phyloP scores from a whole-genome alignment of 495 filamentous ascomycete genomes.

The Schizothecium vesticola region DNA sequence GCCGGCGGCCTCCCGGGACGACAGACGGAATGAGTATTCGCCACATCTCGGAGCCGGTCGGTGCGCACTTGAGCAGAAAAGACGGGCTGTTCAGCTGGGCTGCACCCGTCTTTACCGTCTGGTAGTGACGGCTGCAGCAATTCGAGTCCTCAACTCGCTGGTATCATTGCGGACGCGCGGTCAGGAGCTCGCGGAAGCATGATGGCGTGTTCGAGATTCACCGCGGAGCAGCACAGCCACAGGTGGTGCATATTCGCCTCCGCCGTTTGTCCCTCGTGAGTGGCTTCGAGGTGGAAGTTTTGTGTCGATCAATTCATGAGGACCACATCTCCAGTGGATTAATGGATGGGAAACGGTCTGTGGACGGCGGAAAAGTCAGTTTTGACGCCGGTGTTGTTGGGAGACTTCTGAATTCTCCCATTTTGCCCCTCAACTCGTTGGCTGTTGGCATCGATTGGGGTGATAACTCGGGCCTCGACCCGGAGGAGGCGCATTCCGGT shows the following conservation, averaged over 20 bases:
- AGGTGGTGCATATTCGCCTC: not conserved
- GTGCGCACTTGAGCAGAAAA: not conserved
- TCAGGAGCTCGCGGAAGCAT: not conserved
- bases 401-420: not conserved
- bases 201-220: not conserved
- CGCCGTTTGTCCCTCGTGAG: not conserved
- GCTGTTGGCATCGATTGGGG: not conserved
- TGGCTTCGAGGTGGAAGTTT: not conserved
- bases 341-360: not conserved
- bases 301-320: not conserved
- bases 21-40: not conserved
- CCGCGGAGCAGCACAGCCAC: not conserved
- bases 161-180: not conserved
- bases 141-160: not conserved
- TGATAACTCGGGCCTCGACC: not conserved
- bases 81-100: not conserved
- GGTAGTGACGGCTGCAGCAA: not conserved
- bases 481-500: not conserved
- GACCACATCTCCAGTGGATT: not conserved
- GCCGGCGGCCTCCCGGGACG: not conserved
- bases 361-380: not conserved
- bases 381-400: not conserved
- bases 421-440: not conserved
- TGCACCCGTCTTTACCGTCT: not conserved
- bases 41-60: not conserved